Evolutionary conservation across 352 stramenopile genomes (phyloP), one percentile per base, ranked within the genome.

Genomic region (Aphanomyces cochlioides): DNA sequence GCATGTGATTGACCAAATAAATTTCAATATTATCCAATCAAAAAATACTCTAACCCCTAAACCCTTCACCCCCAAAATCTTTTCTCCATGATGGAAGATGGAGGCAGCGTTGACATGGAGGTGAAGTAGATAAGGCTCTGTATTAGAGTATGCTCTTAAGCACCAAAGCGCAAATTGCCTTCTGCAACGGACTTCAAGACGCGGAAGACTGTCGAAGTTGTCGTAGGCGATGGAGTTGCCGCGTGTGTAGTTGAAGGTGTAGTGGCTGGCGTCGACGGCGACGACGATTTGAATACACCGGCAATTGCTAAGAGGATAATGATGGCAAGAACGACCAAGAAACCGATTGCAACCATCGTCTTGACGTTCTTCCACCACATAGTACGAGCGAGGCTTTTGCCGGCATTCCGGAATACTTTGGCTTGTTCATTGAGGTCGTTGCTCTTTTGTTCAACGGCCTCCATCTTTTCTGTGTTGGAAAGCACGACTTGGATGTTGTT

Each of bases 351-450:
- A 40, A 95, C 79, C 65, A 79, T 92, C 58, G 93, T 77, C 57
- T 86, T 84, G 67, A 91, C 77, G 75, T 95, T 93, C 73, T 92
- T 92, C 87, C 85, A 93, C 85, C 85, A 93, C 85, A 95, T 92
- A 47, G 81, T 75, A 59, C 85, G 84, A 50, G 83, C 82, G 56
- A 95, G 71, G 67, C 91, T 90, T 54, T 85, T 86, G 3, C 87
- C 84, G 7, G 81, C 91, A 75, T 93, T 93, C 63, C 84, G 83
- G 56, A 93, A 95, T 43, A 93, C 84, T 67, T 93, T 95, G 72
- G 85, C 87, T 58, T 95, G 87, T 69, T 93, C 85, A 73, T 88
- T 93, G 57, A 95, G 77, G 72, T 93, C 87, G 68, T 90, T 93
- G 54, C 85, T 90, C 75, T 93, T 95, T 67, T 93, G 85, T 72